Base-by-base conservation (phyloP, 1,284 basidiomycete genomes). In the Takashimella tepidaria region DNA sequence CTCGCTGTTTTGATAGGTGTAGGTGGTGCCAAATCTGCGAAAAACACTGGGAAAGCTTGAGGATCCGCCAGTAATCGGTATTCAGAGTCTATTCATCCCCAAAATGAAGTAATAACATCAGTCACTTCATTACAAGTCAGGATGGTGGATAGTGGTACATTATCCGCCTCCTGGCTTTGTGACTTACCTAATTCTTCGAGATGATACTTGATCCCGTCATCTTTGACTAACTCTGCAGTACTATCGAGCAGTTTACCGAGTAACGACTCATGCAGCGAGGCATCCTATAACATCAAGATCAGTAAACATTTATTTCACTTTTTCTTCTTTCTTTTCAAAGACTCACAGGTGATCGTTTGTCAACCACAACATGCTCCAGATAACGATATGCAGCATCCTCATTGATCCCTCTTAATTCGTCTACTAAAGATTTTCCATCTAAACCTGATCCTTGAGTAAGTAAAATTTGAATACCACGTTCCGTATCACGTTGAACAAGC, bases 321-420 rank as follows among this genome's bases (percentile, higher is more conserved):
- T 21, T 19, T 12, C 6, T 16, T 23, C 21, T 11, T 19, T 24
- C 21, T 6, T 12, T 20, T 26, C 31, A 8, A 8, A 37, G 11
- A 25, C 10, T 55, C 55, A 50, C 21, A 59, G 65, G 48, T 77
- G 79, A 62, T 42, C 83, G 81, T 63, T 83, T 83, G 53, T 82
- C 81, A 23, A 93, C 73, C 1, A 92, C 84, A 1, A 92, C 77
- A 67, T 88, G 82, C 64, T 95, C 91, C 5, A 96, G 78, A 66
- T 85, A 92, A 52, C 82, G 80, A 41, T 81, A 77, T 3, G 83
- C 89, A 1, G 83, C 84, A 13, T 74, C 74, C 2, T 79, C 25
- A 54, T 72, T 66, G 25, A 76, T 67, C 5, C 51, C 20, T 4
- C 63, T 55, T 41, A 79, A 61, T 37, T 74, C 72, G 1, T 62